Conservation (phyloP, 176 grass and related monocot genomes). For the barley (Hordeum vulgare) region DNA sequence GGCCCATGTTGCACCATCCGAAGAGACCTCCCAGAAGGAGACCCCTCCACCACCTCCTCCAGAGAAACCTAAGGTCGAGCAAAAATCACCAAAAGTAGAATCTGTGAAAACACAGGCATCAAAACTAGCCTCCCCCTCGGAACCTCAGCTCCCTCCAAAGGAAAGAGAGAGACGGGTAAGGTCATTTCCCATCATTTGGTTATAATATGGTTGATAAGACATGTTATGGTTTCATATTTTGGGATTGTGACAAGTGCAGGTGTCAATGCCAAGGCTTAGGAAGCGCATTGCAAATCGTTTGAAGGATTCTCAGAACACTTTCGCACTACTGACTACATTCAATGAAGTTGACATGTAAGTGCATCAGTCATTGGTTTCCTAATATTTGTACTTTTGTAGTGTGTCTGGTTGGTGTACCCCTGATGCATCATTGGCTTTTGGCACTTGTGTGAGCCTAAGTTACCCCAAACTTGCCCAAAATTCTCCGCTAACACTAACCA, state of each 20-base stretch:
- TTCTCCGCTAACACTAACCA: background rate
- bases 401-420: background rate
- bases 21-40: constrained; percentile 47
- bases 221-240: background rate
- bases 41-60: constrained; percentile 17
- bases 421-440: background rate
- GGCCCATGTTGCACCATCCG: constrained; percentile 49
- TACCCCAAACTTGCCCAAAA: background rate
- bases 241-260: constrained; percentile 18
- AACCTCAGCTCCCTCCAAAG: constrained; percentile 80
- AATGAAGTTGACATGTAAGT: constrained; percentile 93
- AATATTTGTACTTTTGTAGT: background rate
- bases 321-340: constrained; percentile 78
- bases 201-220: constrained; percentile 3
- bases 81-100: constrained; percentile 31
- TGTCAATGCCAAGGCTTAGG: constrained; percentile 74
- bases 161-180: constrained; percentile 73
- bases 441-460: background rate
- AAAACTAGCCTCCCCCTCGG: constrained; percentile 42
- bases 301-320: constrained; percentile 92
- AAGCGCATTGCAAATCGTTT: constrained; percentile 69
- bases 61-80: constrained; percentile 45
- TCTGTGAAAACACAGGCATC: constrained; percentile 18
- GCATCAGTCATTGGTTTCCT: background rate
- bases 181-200: background rate